Percentiles rank a stretch among this genome's conserved stretches.
phyloP scores from a whole-genome alignment of 805 yeast species.

The Monosporozyma unispora region DNA sequence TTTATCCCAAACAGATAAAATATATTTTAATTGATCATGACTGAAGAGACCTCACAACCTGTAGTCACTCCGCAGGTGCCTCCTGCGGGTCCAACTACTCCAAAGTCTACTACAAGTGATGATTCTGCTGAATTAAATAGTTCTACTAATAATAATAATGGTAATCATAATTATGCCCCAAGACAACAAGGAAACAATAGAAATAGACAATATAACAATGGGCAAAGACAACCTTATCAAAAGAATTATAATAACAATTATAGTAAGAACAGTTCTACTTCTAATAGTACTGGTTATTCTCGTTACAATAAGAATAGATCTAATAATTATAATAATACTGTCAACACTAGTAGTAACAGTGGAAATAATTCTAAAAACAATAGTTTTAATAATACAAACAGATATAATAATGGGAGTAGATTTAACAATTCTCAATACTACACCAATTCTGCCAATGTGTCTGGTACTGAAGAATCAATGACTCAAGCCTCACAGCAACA shows the following conservation, averaged over 20 bases:
- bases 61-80: background rate
- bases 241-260: background rate
- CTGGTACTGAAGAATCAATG: background rate
- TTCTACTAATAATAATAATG: background rate
- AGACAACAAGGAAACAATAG: background rate
- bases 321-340: constrained; percentile 1
- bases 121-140: background rate
- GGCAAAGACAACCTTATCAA: background rate
- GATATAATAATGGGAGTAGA: constrained; percentile 3
- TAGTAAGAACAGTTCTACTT: background rate
- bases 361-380: background rate
- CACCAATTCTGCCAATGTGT: background rate
- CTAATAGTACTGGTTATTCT: background rate
- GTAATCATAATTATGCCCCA: background rate
- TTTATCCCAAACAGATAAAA: too few species aligned
- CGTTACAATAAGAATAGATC: constrained; percentile 3
- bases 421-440: background rate
- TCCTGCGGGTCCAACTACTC: background rate
- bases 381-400: background rate
- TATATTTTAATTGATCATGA: background rate
- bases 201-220: background rate
- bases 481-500: too few species aligned
- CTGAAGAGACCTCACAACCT: background rate
- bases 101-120: background rate
- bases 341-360: constrained; percentile 1